phyloP scores from a whole-genome alignment of 192 early-diverging fungal species.

The Backusella australiensis region DNA sequence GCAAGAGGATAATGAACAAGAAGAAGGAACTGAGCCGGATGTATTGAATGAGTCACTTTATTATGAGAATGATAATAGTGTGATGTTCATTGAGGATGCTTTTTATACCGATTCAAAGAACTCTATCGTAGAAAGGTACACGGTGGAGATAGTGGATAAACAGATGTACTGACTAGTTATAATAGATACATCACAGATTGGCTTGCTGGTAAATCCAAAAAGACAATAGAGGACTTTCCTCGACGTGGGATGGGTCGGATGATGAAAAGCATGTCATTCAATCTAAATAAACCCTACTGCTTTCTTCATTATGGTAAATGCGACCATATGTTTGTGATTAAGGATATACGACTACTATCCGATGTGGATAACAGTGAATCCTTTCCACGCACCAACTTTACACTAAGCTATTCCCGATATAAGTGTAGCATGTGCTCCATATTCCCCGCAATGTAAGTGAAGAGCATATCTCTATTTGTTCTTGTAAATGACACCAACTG shows the following conservation, averaged over 20 bases:
- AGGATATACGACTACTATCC: not conserved
- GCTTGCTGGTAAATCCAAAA: not conserved
- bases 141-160: too few relatives aligned
- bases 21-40: not conserved
- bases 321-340: constrained; percentile 6
- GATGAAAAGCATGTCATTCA: not conserved
- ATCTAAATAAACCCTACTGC: not conserved
- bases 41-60: not conserved
- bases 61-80: not conserved
- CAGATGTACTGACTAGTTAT: too few relatives aligned
- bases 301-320: constrained; percentile 16
- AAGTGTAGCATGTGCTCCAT: constrained; percentile 13
- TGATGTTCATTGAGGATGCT: not conserved
- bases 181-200: not conserved
- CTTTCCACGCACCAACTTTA: not conserved
- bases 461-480: not conserved
- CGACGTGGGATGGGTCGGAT: not conserved
- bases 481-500: not conserved
- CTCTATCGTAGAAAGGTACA: not conserved
- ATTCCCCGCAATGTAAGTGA: constrained; percentile 16
- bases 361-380: not conserved
- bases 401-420: not conserved
- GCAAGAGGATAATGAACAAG: not conserved
- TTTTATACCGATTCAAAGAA: constrained; percentile 1
- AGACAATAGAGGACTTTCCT: not conserved